Evolutionary conservation across 2,329 filamentous ascomycete genomes (phyloP).

Genomic region (Huntiella decipiens): DNA sequence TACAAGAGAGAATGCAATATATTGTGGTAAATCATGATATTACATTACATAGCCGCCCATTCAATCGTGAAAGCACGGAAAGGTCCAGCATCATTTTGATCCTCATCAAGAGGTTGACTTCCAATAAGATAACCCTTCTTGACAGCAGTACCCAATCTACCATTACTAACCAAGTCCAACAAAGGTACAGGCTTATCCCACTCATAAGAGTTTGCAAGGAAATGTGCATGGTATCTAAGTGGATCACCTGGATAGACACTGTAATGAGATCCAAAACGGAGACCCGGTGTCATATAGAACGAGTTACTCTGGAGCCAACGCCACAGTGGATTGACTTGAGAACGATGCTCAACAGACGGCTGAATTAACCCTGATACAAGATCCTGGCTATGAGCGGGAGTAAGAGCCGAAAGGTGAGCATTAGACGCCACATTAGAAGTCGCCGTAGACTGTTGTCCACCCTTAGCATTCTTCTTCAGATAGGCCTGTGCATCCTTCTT

Average conservation of each 20-base stretch:
- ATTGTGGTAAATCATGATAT: neutral
- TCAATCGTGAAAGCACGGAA: conserved; percentile 71
- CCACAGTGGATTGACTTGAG: conserved; percentile 41
- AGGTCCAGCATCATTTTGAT: conserved; percentile 18
- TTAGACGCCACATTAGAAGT: neutral
- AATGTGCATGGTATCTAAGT: conserved; percentile 87
- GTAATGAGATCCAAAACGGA: conserved; percentile 88
- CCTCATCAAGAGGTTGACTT: conserved; percentile 31
- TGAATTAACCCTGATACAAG: conserved; percentile 13
- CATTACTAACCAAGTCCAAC: conserved; percentile 69
- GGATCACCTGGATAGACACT: conserved; percentile 92
- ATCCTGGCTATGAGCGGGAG: conserved; percentile 2
- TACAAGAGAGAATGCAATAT: neutral
- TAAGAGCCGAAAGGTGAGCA: conserved; percentile 1
- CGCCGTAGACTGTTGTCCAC: conserved; percentile 1
- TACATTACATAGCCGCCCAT: conserved; percentile 73
- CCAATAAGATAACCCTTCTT: conserved; percentile 91
- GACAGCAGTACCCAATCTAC: conserved; percentile 76
- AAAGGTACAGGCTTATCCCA: conserved; percentile 79
- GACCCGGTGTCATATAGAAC: conserved; percentile 77
- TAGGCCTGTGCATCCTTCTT: conserved; percentile 12
- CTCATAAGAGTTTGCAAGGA: conserved; percentile 62
- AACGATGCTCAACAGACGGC: conserved; percentile 19
- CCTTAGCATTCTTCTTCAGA: conserved; percentile 12
- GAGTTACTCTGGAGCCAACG: conserved; percentile 49